A percentile compares a stretch with the other conserved stretches of the same genome.
Conservation (phyloP, 2,329 filamentous ascomycete species). For the Diaporthe helianthi region DNA sequence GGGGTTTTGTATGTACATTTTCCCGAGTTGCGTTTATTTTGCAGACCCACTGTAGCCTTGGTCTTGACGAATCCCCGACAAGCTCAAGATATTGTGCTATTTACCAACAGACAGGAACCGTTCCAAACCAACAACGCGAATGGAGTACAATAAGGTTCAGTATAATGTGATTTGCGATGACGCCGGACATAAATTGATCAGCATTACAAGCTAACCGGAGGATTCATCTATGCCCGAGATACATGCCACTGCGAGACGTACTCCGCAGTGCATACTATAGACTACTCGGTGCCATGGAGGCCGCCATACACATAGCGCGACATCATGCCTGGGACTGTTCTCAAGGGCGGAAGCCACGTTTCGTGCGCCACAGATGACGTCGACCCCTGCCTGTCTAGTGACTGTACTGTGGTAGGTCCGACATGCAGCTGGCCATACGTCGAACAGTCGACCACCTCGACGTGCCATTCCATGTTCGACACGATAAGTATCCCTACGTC, state of each 20-base stretch:
- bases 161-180: not conserved
- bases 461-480: not conserved
- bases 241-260: not conserved
- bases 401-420: not conserved
- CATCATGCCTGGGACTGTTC: slow-evolving; percentile 3
- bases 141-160: not conserved
- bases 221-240: not conserved
- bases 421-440: not conserved
- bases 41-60: not conserved
- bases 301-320: not conserved
- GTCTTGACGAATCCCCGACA: not conserved
- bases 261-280: too few species aligned
- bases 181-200: not conserved
- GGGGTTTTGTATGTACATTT: too few species aligned
- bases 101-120: not conserved
- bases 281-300: not conserved
- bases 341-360: slow-evolving; percentile 26
- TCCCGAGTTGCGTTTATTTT: too few species aligned
- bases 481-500: not conserved
- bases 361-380: slow-evolving; percentile 31
- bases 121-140: not conserved
- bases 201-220: slow-evolving; percentile 14
- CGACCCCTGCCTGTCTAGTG: slow-evolving; percentile 14
- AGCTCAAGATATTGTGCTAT: not conserved
- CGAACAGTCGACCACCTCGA: slow-evolving; percentile 34